A percentile compares a stretch with the other conserved stretches of the same genome.
phyloP scores from a whole-genome alignment of 805 yeast species.

The Candida ovalis region DNA sequence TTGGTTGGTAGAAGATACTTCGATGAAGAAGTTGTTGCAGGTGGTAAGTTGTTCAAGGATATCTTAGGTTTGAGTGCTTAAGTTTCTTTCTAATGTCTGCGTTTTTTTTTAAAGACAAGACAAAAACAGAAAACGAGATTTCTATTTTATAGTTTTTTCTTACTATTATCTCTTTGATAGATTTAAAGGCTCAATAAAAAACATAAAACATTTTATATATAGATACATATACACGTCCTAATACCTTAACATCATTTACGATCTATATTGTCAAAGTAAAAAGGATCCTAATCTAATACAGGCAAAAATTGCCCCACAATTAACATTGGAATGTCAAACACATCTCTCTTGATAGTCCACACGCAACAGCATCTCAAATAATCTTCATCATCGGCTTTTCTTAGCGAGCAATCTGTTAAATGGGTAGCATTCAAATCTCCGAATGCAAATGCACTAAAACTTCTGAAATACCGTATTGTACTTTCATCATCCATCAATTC shows the following conservation, averaged over 20 bases:
- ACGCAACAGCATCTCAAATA: slow-evolving; percentile 64
- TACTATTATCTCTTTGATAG: neutral
- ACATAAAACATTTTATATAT: neutral
- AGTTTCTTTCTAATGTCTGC: no score
- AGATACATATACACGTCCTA: neutral
- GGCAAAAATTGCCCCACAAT: slow-evolving; percentile 81
- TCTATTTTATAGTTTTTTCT: neutral
- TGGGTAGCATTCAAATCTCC: slow-evolving; percentile 55
- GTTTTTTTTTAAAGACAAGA: no score
- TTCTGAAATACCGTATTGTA: slow-evolving; percentile 65
- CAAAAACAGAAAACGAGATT: no score
- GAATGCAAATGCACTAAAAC: slow-evolving; percentile 70
- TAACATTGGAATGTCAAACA: slow-evolving; percentile 80
- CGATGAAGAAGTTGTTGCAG: slow-evolving; percentile 52
- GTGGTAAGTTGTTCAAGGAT: slow-evolving; percentile 29
- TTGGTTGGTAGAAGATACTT: slow-evolving; percentile 50
- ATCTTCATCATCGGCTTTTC: slow-evolving; percentile 36
- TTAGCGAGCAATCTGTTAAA: slow-evolving; percentile 45
- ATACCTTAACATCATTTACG: neutral
- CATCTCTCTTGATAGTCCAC: slow-evolving; percentile 82
- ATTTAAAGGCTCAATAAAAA: no score
- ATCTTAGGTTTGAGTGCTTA: slow-evolving; percentile 18
- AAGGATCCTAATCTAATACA: slow-evolving; percentile 35
- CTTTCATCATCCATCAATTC: slow-evolving; percentile 81
- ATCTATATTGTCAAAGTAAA: neutral